Base-by-base conservation (phyloP, 1,284 basidiomycete species). In the Porogramme epimiltina region DNA sequence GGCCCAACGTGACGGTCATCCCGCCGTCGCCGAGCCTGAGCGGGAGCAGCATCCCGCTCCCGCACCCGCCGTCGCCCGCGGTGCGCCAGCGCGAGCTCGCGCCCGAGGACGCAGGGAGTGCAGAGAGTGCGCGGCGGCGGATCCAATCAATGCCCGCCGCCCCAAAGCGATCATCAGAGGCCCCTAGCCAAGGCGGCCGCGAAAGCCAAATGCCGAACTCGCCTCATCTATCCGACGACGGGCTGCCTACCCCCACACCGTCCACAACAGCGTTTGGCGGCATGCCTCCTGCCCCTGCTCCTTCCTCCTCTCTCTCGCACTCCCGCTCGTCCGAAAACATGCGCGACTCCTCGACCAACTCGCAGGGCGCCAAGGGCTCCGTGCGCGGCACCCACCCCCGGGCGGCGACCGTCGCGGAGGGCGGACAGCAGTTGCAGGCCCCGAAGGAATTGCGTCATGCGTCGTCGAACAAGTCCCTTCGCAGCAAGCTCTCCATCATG, bases 1-100 rank as follows among this genome's bases (percentile, higher is more conserved):
- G 73, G 46, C 79, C 75, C 6, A 79, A 76, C 56, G 79, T 84
- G 15, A 81, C 77, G 0, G 70, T 84, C 26, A 70, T 83, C n/a
- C 81, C 81, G 5, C 81, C 81, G 0, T 81, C 80, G 0, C 82
- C 81, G 3, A 67, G 71, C 26, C 56, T 62, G 45, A 67, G 64
- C 52, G 64, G 37, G 42, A 60, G 55, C 33, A 59, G 43, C 45
- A 52, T 49, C 26, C 62, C 52, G 34, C 58, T 49, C 45, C 66
- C 49, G 10, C 48, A 53, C 38, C 46, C 36, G 8, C 26, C 31
- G 16, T 41, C 49, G 26, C 41, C 45, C 26, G n/a, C 44, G 44
- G 25, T 34, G 51, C 54, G 39, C 45, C 46, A 49, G 20, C 25
- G 36, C 47, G 25, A 46, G 42, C 50, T 51, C 47, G 24, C 47